Base-by-base conservation (phyloP, 129 eudicot species). In the Scalesia atractyloides region DNA sequence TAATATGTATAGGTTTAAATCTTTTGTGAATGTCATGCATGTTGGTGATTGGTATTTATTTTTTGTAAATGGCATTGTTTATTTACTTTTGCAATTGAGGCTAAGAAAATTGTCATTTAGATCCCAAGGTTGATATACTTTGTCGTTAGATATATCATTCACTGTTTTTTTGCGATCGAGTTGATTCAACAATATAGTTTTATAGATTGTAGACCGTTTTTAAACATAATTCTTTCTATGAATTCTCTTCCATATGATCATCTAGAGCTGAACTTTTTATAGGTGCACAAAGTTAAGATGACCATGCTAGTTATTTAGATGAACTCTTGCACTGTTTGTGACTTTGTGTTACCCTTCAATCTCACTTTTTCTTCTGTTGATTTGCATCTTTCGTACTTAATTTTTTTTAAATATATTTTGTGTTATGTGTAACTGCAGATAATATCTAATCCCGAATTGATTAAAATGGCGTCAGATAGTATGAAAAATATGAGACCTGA, bases 361-460 rank as follows among this genome's bases (percentile, higher is more conserved):
- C 52, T 47, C n/a, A 30, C 37, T 65, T 41, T 63, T 63, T 14
- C 48, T 61, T 14, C 22, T 37, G 17, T 36, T n/a, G 26, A 48
- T 48, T 3, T 20, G 59, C 6, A 33, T 14, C 62, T 18, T 24
- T 46, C 1, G 30, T 68, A 49, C 73, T 48, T 44, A 69, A 50
- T 33, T 6, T 22, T 9, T 1, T 3, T 53, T 36, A 37, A 34
- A 0, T 43, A 1, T 54, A 17, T 9, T 8, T 76, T 68, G 57
- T 24, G 16, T 58, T 58, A 13, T 58, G 26, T 58, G 39, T 11
- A 6, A 18, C 53, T 89, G 75, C 84, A 94, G 99, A 90, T 94
- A 97, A 86, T 90, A 96, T 94, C 99, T 13, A 90, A 94, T 88
- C 99, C 99, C 0, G 99, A 94, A 8, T 76, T 94, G 80, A 44